Evolutionary conservation across 805 yeast genomes (phyloP).

Genomic region (Metschnikowia noctiluminum): DNA sequence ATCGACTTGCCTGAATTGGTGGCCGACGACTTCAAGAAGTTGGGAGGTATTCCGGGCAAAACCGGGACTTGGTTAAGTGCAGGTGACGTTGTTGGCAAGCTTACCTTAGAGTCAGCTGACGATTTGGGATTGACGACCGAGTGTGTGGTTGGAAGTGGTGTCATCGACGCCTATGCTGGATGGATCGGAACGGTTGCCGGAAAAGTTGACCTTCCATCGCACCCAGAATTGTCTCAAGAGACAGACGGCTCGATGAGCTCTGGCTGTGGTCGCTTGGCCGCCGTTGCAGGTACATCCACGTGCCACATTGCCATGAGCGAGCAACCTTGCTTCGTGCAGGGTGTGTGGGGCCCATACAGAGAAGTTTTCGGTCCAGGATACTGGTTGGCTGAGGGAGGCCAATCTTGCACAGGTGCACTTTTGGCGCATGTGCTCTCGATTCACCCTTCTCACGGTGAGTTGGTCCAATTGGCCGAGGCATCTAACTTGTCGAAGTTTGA

Average conservation of each 20-base stretch:
- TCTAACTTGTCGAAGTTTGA: constrained; percentile 77
- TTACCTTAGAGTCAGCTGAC: constrained; percentile 63
- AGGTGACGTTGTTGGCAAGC: constrained; percentile 82
- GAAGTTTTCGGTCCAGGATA: constrained; percentile 86
- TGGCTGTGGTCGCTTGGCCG: constrained; percentile 85
- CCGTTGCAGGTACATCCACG: constrained; percentile 98
- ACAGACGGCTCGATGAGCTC: constrained; percentile 45
- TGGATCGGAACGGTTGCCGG: constrained; percentile 99
- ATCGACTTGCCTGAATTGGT: constrained; percentile 76
- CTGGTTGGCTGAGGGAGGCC: constrained; percentile 99
- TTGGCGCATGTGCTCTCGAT: constrained; percentile 82
- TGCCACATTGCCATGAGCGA: constrained; percentile 89
- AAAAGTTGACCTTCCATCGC: constrained; percentile 60
- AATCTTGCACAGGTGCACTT: constrained; percentile 93
- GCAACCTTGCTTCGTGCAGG: constrained; percentile 85
- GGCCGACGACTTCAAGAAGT: constrained; percentile 67
- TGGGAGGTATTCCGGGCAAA: constrained; percentile 80
- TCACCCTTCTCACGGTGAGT: constrained; percentile 83
- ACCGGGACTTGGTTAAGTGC: constrained; percentile 78
- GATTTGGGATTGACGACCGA: constrained; percentile 78
- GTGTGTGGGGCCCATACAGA: constrained; percentile 98
- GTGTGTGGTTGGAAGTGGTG: constrained; percentile 90
- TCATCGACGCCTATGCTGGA: constrained; percentile 97
- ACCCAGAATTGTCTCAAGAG: constrained; percentile 47
- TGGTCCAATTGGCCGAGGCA: constrained; percentile 63